A percentile compares a stretch with the other conserved stretches of the same genome.
Conservation (phyloP, 306 rosid species). For the Carpinus fangiana region DNA sequence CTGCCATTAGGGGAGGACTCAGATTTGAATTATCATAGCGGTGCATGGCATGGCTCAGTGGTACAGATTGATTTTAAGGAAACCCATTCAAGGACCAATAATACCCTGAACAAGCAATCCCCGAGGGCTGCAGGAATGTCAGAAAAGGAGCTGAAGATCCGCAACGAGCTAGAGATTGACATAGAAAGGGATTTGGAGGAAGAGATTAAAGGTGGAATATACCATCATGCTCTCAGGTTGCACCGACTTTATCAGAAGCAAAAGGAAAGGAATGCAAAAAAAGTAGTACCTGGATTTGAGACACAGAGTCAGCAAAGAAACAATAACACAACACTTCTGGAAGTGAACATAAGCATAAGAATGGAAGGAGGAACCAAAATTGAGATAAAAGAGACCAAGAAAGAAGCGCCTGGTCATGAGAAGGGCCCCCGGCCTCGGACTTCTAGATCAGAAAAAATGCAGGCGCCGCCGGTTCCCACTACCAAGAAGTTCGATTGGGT, state of each 20-base stretch:
- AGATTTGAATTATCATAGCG: slow-evolving; percentile 15
- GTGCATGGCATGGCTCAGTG: slow-evolving; percentile 33
- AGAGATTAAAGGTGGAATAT: slow-evolving; percentile 62
- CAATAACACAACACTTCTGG: slow-evolving; percentile 37
- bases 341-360: slow-evolving; percentile 60
- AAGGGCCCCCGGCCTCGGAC: slow-evolving; percentile 22
- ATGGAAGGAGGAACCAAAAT: slow-evolving; percentile 62
- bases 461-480: slow-evolving; percentile 1
- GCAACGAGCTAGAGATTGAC: slow-evolving; percentile 56
- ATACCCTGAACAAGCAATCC: slow-evolving; percentile 14
- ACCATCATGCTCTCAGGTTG: slow-evolving; percentile 65
- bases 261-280: slow-evolving; percentile 36
- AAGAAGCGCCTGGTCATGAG: slow-evolving; percentile 23
- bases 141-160: slow-evolving; percentile 56
- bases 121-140: slow-evolving; percentile 23
- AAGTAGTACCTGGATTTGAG: slow-evolving; percentile 4
- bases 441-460: slow-evolving; percentile 22
- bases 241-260: slow-evolving; percentile 46
- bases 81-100: neutral
- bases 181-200: slow-evolving; percentile 69
- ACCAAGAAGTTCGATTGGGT: slow-evolving; percentile 63
- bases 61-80: slow-evolving; percentile 18
- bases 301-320: neutral
- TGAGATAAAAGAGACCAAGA: slow-evolving; percentile 55
- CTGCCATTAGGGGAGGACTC: slow-evolving; percentile 15